phyloP scores from a whole-genome alignment of 2,329 filamentous ascomycete species.

The Fusarium bulbicola region DNA sequence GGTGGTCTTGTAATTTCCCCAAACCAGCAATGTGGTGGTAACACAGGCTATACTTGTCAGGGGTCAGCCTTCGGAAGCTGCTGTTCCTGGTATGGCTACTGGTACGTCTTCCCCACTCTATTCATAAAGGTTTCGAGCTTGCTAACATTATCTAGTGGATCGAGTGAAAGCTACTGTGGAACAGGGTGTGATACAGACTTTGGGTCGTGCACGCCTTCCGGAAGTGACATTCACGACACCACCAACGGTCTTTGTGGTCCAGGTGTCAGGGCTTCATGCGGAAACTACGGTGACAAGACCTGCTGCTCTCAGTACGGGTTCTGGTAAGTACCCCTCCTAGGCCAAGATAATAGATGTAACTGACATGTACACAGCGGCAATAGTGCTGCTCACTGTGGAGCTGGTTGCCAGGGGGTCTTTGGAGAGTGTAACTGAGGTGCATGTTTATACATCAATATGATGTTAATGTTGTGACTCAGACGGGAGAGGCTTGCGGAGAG shows the following conservation, averaged over 20 bases:
- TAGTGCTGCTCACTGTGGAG: slow-evolving; percentile 42
- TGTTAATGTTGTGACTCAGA: neutral
- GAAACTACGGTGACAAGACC: slow-evolving; percentile 44
- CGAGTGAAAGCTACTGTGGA: slow-evolving; percentile 46
- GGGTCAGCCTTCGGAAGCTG: slow-evolving; percentile 50
- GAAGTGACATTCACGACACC: slow-evolving; percentile 40
- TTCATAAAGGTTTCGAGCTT: neutral
- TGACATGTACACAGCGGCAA: slow-evolving; percentile 40
- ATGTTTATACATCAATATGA: neutral
- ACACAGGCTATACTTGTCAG: slow-evolving; percentile 48
- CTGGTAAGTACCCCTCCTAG: slow-evolving; percentile 42
- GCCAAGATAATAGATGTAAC: neutral
- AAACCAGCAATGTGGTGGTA: slow-evolving; percentile 50
- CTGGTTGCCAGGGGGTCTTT: slow-evolving; percentile 47
- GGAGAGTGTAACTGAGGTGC: slow-evolving; percentile 44
- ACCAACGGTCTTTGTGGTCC: slow-evolving; percentile 51
- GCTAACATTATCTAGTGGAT: slow-evolving; percentile 43
- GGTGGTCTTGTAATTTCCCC: slow-evolving; percentile 42
- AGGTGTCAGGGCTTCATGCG: slow-evolving; percentile 45
- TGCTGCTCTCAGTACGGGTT: slow-evolving; percentile 50
- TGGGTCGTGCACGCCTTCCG: slow-evolving; percentile 45
- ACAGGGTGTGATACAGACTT: slow-evolving; percentile 51
- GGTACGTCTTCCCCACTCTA: slow-evolving; percentile 39
- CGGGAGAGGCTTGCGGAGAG: slow-evolving; percentile 13
- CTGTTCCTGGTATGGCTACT: slow-evolving; percentile 54